Conservation (phyloP, 768 basidiomycete genomes). For the Amanita muscaria region DNA sequence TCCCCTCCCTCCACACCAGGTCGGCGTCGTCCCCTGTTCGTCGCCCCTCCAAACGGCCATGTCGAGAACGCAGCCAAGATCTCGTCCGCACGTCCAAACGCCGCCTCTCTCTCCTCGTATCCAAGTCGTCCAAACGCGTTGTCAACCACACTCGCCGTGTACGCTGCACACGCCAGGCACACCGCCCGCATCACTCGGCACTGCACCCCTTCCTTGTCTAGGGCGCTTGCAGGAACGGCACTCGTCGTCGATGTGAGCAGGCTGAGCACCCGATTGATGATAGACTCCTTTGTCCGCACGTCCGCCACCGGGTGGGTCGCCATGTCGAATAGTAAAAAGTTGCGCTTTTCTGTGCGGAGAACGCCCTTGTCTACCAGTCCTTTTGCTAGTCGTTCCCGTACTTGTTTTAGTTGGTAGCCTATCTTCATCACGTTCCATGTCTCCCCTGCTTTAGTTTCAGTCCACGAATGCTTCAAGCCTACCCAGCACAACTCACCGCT, state of each 20-base stretch:
- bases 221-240: slow-evolving; percentile 64
- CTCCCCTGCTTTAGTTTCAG: slow-evolving; percentile 87
- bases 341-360: slow-evolving; percentile 97
- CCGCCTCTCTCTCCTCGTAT: slow-evolving; percentile 90
- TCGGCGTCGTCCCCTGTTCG: no score
- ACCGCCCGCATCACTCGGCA: slow-evolving; percentile 77
- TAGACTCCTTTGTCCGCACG: slow-evolving; percentile 78
- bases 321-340: slow-evolving; percentile 99
- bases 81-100: slow-evolving; percentile 91
- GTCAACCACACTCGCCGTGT: slow-evolving; percentile 91
- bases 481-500: slow-evolving; percentile 53
- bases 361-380: slow-evolving; percentile 97
- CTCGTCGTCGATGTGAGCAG: slow-evolving; percentile 80
- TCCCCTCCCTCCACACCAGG: slow-evolving; percentile 45
- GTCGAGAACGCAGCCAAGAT: slow-evolving; percentile 82
- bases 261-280: slow-evolving; percentile 66
- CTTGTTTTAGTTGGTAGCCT: slow-evolving; percentile 97
- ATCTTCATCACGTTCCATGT: slow-evolving; percentile 99
- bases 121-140: slow-evolving; percentile 84
- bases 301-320: slow-evolving; percentile 97
- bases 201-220: slow-evolving; percentile 71
- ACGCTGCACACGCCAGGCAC: slow-evolving; percentile 82
- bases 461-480: slow-evolving; percentile 1
- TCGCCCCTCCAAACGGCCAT: slow-evolving; percentile 88
- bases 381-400: slow-evolving; percentile 94